Base-by-base conservation (phyloP, 371 early-diverging fungal species). In the Gilbertella persicaria region DNA sequence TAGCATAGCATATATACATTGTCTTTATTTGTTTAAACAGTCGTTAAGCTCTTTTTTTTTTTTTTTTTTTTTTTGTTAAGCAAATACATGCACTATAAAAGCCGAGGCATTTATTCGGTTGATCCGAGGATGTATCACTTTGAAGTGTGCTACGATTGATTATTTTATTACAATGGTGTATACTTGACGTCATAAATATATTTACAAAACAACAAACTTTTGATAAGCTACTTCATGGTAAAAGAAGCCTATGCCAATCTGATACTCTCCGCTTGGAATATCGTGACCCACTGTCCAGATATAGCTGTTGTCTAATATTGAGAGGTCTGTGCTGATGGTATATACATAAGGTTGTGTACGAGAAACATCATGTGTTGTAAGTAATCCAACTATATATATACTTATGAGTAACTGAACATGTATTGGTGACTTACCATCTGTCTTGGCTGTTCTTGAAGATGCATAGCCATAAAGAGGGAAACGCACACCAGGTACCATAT, bases 391-490 rank as follows among this genome's bases (percentile, higher is more conserved):
- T 60, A 44, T 10, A n/a, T 23, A 19, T 26, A 13, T n/a, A 37
- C 20, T 10, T 21, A 35, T 25, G 0, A 16, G 13, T 17, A 44
- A 25, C n/a, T 10, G 25, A 2, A 35, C 2, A 12, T 24, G 20
- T 26, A 12, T 28, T 12, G 23, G 4, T 23, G 5, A 3, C 39
- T 41, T 42, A 61, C 61, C 61, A 39, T 55, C 56, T 33, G 61
- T 61, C 21, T 41, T 45, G 26, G 56, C 44, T 13, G 56, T 49
- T 28, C 26, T 61, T 17, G 62, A 46, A 23, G 57, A 57, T 17
- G 62, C 62, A 37, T 62, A 62, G 10, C 62, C 62, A 40, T 62
- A 62, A 14, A 62, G 24, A 21, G 62, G 62, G 24, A 49, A 52
- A 16, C 52, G 30, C 14, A 56, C 50, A 16, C 52, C 51, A 17